These are phyloP conservation scores for Geoglossum glabrum DNA, from an alignment of 495 filamentous ascomycete species.

Conservation along the genomic window DNA sequence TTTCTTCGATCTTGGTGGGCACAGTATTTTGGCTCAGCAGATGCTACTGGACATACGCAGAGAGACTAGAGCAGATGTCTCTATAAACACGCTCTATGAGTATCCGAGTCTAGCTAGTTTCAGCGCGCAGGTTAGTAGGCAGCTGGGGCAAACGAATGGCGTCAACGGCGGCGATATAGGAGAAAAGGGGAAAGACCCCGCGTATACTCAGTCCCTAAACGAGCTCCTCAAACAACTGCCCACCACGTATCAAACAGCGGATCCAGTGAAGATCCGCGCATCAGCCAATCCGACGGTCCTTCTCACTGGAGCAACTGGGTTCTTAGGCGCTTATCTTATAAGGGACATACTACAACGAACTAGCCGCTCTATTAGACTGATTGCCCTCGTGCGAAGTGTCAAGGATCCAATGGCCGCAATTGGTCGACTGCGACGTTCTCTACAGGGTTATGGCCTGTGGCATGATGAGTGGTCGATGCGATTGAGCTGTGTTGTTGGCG, in stretches of 20 bases:
- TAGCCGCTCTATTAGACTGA: slow-evolving; percentile 38
- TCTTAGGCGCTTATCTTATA: slow-evolving; percentile 69
- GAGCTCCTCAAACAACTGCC: slow-evolving; percentile 3
- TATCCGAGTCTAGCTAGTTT: slow-evolving; percentile 38
- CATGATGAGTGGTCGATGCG: slow-evolving; percentile 41
- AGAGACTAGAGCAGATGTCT: slow-evolving; percentile 43
- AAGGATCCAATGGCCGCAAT: slow-evolving; percentile 31
- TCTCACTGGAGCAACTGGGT: slow-evolving; percentile 81
- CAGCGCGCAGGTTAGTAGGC: not conserved
- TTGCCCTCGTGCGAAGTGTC: slow-evolving; percentile 54
- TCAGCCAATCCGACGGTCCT: slow-evolving; percentile 34
- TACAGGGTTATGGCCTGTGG: slow-evolving; percentile 66
- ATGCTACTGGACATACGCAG: slow-evolving; percentile 56
- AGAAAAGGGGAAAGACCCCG: not conserved
- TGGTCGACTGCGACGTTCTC: slow-evolving; percentile 27
- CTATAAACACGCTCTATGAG: slow-evolving; percentile 58
- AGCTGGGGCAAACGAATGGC: not conserved
- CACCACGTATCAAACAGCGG: slow-evolving; percentile 4
- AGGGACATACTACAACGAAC: slow-evolving; percentile 46
- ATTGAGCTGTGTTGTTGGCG: slow-evolving; percentile 47
- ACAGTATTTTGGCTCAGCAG: slow-evolving; percentile 72
- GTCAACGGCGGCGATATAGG: not conserved
- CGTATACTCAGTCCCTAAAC: slow-evolving; percentile 2
- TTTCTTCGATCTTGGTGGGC: slow-evolving; percentile 81
- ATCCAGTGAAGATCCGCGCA: slow-evolving; percentile 11